phyloP scores from a whole-genome alignment of 768 basidiomycete species.

The Boletus fagicola region DNA sequence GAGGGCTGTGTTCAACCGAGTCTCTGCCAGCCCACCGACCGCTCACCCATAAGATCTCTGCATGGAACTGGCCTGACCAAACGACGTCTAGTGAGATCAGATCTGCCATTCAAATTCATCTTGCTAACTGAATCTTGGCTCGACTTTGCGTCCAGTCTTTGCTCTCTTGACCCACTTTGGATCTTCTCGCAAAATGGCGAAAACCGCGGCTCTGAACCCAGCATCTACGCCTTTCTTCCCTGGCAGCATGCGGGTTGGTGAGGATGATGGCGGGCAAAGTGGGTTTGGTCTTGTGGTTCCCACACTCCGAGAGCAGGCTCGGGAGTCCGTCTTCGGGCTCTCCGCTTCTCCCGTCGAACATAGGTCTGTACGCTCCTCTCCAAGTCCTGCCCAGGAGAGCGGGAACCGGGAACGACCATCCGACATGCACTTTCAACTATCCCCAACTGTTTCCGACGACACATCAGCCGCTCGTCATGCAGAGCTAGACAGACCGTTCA shows the following conservation, averaged over 20 bases:
- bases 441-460: constrained; percentile 39
- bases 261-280: constrained; percentile 48
- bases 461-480: constrained; percentile 48
- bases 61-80: constrained; percentile 30
- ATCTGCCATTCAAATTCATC: not conserved
- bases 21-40: not conserved
- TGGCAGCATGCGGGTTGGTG: constrained; percentile 52
- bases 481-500: constrained; percentile 46
- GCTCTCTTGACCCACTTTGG: constrained; percentile 21
- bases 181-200: constrained; percentile 53
- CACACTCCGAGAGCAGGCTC: constrained; percentile 43
- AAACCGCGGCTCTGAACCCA: constrained; percentile 76
- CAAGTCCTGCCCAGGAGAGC: constrained; percentile 53
- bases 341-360: constrained; percentile 64
- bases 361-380: constrained; percentile 68
- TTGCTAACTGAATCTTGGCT: constrained; percentile 6
- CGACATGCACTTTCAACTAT: constrained; percentile 35
- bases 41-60: constrained; percentile 10
- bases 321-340: constrained; percentile 52
- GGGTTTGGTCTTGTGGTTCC: constrained; percentile 47
- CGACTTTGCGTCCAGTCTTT: constrained; percentile 16
- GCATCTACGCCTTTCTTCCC: constrained; percentile 86
- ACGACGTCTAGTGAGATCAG: constrained; percentile 24
- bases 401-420: constrained; percentile 20
- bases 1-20: constrained; percentile 8